Evolutionary conservation across 176 grass and related monocot species (phyloP).

Genomic region (Bolboschoenus planiculmis): DNA sequence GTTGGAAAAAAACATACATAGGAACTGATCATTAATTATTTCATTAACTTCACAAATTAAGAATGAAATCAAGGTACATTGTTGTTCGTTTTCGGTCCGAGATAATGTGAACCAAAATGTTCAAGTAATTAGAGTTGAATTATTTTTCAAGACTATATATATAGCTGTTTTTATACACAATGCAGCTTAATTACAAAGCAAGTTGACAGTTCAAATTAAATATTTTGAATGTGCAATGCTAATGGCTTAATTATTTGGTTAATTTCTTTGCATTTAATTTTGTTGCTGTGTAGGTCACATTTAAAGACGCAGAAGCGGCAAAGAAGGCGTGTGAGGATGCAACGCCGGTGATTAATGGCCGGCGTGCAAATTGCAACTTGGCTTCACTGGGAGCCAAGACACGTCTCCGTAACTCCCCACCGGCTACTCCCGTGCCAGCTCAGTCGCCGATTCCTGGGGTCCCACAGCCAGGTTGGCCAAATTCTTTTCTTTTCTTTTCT

Average conservation of each 20-base stretch:
- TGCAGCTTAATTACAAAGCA: not conserved
- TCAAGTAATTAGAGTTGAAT: not conserved
- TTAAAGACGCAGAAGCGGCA: conserved; percentile 86
- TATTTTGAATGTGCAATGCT: not conserved
- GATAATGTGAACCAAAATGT: not conserved
- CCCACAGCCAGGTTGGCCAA: conserved; percentile 33
- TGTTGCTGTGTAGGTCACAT: conserved; percentile 58
- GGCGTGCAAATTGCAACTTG: conserved; percentile 97
- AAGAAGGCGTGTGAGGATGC: conserved; percentile 95
- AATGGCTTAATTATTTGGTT: not conserved
- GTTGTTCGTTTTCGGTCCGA: not conserved
- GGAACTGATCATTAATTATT: not conserved
- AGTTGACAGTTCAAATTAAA: not conserved
- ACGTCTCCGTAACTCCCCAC: conserved; percentile 49
- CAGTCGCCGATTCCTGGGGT: conserved; percentile 38
- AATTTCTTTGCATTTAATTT: not conserved
- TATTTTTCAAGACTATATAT: not conserved
- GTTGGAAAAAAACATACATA: not conserved
- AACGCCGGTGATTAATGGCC: conserved; percentile 79
- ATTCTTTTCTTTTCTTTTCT: not conserved
- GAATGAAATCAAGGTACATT: not conserved
- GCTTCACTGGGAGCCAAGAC: conserved; percentile 97
- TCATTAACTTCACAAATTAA: not conserved
- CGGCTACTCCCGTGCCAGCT: conserved; percentile 39
- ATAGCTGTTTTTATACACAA: not conserved